Evolutionary conservation across 1,284 basidiomycete species (phyloP).

Genomic region (Cutaneotrichosporon arboriforme): DNA sequence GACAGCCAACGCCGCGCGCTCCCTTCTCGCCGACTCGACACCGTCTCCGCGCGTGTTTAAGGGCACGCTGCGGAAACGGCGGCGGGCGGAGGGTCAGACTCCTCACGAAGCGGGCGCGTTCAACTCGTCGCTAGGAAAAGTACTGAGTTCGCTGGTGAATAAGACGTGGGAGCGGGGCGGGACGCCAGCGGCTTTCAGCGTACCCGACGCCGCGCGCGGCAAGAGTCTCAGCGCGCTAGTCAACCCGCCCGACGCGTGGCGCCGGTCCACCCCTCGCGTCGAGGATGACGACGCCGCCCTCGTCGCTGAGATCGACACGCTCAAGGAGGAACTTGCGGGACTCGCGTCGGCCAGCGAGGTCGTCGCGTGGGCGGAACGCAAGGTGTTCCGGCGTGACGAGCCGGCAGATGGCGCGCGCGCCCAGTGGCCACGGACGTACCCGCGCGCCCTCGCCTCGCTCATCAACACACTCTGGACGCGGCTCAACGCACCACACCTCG

Average conservation of each 20-base stretch:
- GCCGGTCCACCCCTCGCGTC: conserved; percentile 6
- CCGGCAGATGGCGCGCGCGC: conserved; percentile 35
- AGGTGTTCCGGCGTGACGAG: conserved; percentile 57
- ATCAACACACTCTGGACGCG: conserved; percentile 69
- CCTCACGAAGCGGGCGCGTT: conserved; percentile 28
- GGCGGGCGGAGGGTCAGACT: conserved; percentile 28
- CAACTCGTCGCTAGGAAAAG: conserved; percentile 20
- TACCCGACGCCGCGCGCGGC: neutral
- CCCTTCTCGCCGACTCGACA: conserved; percentile 2
- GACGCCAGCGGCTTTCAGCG: neutral
- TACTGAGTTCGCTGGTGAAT: neutral
- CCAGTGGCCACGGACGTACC: conserved; percentile 58
- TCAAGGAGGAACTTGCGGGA: conserved; percentile 67
- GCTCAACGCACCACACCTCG: conserved; percentile 70
- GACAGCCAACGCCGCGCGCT: neutral
- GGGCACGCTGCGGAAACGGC: neutral
- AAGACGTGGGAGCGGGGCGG: neutral
- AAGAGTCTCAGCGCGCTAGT: neutral
- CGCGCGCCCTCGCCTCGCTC: conserved; percentile 64
- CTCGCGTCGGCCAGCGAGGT: conserved; percentile 66
- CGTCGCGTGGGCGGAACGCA: conserved; percentile 65
- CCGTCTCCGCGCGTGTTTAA: conserved; percentile 4
- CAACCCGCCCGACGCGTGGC: neutral
- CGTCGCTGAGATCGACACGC: conserved; percentile 56
- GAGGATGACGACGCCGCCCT: conserved; percentile 22